These are phyloP conservation scores for Eimeria brunetti DNA, from an alignment of 169 alveolate species.

Conservation along the genomic window DNA sequence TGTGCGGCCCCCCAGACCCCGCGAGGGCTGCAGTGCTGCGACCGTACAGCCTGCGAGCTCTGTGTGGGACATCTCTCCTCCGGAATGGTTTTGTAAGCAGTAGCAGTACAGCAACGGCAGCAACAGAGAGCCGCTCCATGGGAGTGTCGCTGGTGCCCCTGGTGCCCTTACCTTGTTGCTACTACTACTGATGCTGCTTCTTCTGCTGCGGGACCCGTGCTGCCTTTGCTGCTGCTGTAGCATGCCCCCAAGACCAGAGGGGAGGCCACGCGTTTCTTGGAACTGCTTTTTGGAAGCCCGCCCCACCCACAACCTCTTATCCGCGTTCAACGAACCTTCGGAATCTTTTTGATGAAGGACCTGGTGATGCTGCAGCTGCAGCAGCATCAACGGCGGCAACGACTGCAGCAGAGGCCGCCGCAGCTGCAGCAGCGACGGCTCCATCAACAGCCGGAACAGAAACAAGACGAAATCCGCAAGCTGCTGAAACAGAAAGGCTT, in stretches of 20 bases:
- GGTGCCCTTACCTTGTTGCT: not conserved
- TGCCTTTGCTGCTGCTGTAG: slow-evolving; percentile 37
- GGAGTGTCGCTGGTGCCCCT: not conserved
- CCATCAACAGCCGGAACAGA: slow-evolving; percentile 40
- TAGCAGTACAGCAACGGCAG: not conserved
- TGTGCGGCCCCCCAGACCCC: slow-evolving; percentile 69
- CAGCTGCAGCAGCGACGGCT: slow-evolving; percentile 47
- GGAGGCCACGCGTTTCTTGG: slow-evolving; percentile 51
- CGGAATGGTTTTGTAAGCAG: slow-evolving; percentile 59
- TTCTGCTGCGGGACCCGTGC: not conserved
- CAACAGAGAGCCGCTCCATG: not conserved
- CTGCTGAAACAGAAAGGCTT: slow-evolving; percentile 22
- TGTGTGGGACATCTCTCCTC: slow-evolving; percentile 41
- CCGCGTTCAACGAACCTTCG: slow-evolving; percentile 51
- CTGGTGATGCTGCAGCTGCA: slow-evolving; percentile 7
- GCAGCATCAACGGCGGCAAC: not conserved
- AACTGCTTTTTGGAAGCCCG: slow-evolving; percentile 37
- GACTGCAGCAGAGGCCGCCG: not conserved
- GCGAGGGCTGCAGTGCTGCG: slow-evolving; percentile 55
- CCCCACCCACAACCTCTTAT: slow-evolving; percentile 47
- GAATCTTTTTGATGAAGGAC: slow-evolving; percentile 12
- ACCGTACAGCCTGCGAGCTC: slow-evolving; percentile 59
- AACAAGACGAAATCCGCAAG: slow-evolving; percentile 34
- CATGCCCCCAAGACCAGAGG: slow-evolving; percentile 57
- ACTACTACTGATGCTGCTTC: not conserved